These are phyloP conservation scores for Aureobasidium sp. DNA, from an alignment of 2,329 filamentous ascomycete species.

Conservation along the genomic window DNA sequence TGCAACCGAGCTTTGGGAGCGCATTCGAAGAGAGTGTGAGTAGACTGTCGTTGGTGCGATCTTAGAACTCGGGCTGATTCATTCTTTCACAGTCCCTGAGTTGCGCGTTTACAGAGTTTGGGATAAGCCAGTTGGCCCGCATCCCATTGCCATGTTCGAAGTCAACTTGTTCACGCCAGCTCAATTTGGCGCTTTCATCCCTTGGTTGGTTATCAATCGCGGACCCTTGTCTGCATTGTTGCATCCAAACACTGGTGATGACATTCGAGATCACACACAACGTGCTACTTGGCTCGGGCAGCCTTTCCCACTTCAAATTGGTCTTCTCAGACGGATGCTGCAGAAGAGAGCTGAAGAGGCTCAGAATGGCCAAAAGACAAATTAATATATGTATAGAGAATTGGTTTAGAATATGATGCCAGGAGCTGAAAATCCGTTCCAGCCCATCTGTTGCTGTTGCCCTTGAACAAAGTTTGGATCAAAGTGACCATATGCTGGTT, in stretches of 20 bases:
- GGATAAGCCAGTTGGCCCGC: constrained; percentile 71
- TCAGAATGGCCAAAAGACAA: neutral
- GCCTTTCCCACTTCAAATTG: constrained; percentile 51
- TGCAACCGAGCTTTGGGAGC: constrained; percentile 64
- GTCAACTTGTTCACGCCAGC: constrained; percentile 76
- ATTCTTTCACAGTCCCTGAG: constrained; percentile 59
- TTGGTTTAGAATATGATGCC: constrained; percentile 20
- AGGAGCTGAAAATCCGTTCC: constrained; percentile 19
- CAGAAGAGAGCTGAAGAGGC: constrained; percentile 7
- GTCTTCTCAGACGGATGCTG: constrained; percentile 34
- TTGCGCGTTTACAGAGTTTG: constrained; percentile 72
- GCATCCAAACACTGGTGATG: constrained; percentile 71
- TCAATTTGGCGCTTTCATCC: constrained; percentile 81
- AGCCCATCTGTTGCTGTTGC: constrained; percentile 16
- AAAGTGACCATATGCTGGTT: constrained; percentile 20
- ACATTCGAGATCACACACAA: constrained; percentile 55
- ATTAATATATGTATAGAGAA: neutral
- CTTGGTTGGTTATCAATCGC: constrained; percentile 75
- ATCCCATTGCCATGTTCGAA: constrained; percentile 84
- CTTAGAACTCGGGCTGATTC: neutral
- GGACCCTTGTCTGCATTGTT: constrained; percentile 71
- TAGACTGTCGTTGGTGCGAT: neutral
- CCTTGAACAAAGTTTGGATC: constrained; percentile 21
- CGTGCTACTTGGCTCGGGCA: constrained; percentile 68
- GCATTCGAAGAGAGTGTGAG: constrained; percentile 71